Evolutionary conservation across 805 yeast genomes (phyloP), one percentile per base, ranked within the genome.

Genomic region (Candida corydali): DNA sequence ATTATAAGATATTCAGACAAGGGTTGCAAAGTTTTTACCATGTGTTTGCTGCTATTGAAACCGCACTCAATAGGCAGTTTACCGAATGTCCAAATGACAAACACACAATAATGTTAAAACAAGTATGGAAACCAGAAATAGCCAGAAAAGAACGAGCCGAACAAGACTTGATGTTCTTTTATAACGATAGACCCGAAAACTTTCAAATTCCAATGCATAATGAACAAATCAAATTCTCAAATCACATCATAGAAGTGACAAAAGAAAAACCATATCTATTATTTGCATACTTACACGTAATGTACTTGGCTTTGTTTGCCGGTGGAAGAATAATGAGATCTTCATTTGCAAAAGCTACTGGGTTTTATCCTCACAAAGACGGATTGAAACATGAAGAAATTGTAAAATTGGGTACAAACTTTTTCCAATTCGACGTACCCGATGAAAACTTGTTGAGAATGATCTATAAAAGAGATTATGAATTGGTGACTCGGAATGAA

Each of bases 281-380:
- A 25, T 65, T 86, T 32, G 93, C 95, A 4, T 86, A 86, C 57
- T 76, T 86, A 65, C 95, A 86, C 55, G 93, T 84, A 32, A 72
- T 86, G 77, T 86, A 86, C 59, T 63, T 86, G 52, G 95, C 93
- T 0, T 70, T 86, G 34, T 86, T 86, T 63, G 95, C 95, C 2
- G 95, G 95, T 34, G 95, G 94, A 12, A 69, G 80, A 44, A 68
- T 86, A 23, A 71, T 86, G 76, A 65, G 81, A 41, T 78, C 88
- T 0, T 74, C 79, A 12, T 59, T 86, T 19, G 66, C 80, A 34
- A 76, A 73, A 50, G 80, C 87, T 17, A 63, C 81, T 5, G 86
- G 88, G 2, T 59, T 85, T 38, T 83, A 84, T 70, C 94, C 95
- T 8, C 80, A 80, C 47, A 75, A 80, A 32, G 75, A 75, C 37